Evolutionary conservation across 805 yeast species (phyloP), one percentile per base, ranked within the genome.

Genomic region (Ogataea nakhonphanomensis): DNA sequence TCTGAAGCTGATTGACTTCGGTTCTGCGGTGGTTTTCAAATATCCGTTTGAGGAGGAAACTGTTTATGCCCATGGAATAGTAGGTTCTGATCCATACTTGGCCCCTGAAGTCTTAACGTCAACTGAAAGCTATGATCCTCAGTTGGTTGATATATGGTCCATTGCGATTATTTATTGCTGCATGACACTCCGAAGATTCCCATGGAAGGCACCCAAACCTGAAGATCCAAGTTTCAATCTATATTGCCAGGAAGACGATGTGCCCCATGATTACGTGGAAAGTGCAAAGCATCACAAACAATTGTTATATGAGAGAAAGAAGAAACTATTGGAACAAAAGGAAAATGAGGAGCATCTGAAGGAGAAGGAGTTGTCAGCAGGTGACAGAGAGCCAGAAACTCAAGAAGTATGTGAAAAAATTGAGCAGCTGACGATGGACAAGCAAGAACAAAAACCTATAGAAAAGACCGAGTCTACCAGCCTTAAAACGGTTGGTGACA

Each of bases 51-150:
- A 79, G 51, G 74, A 71, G 30, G 71, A 71, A 27, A 65, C 73
- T 12, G 78, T 78, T 11, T 69, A 70, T 55, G 78, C 85, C 7
- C 87, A 78, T 52, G 93, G 93, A 5, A 75, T 85, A 45, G 90
- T 84, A 41, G 95, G 95, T 9, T 79, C 87, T 11, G 95, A 85
- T 62, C 95, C 95, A 8, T 85, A 85, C 59, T 70, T 85, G 51
- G 93, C 93, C 1, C 95, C 95, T 1, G 95, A 85, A 62, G 90
- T 84, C 12, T 66, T 82, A 38, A 57, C 66, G 11, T 58, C 69
- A 3, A 66, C 73, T 2, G 72, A 73, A 23, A 66, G 69, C 37
- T 85, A 84, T 57, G 88, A 85, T 59, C 90, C 95, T 8, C 80
- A 79, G 57, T 76, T 77, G 26, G 89, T 83, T 22, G 95, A 85